Conservation (phyloP, 495 filamentous ascomycete species). For the Thozetella sp. region DNA sequence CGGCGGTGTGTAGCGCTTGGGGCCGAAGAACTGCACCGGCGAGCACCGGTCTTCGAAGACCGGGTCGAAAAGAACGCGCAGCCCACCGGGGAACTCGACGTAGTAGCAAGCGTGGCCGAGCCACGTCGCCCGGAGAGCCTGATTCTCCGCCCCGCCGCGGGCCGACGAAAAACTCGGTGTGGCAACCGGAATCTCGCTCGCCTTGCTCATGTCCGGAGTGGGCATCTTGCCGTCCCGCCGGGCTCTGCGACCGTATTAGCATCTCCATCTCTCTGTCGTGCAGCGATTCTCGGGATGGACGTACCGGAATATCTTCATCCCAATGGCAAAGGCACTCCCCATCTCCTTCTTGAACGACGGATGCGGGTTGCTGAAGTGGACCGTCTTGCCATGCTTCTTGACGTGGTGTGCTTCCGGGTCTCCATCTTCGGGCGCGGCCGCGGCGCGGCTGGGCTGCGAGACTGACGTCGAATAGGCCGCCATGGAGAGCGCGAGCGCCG, state of each 20-base stretch:
- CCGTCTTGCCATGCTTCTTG: conserved; percentile 28
- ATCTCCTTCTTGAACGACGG: conserved; percentile 21
- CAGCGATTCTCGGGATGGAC: neutral
- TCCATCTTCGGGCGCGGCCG: conserved; percentile 22
- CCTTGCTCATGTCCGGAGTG: conserved; percentile 63
- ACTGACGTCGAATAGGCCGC: conserved; percentile 12
- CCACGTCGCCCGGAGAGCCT: conserved; percentile 83
- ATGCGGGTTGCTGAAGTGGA: conserved; percentile 34
- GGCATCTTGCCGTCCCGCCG: conserved; percentile 62
- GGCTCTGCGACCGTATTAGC: conserved; percentile 42
- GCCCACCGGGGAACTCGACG: conserved; percentile 85
- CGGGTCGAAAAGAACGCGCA: conserved; percentile 93
- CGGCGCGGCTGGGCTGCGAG: conserved; percentile 18
- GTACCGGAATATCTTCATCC: conserved; percentile 13
- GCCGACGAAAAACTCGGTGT: conserved; percentile 70
- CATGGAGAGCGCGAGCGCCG: conserved; percentile 8
- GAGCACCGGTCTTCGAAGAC: conserved; percentile 90
- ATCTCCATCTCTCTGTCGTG: neutral
- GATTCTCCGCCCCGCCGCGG: conserved; percentile 47
- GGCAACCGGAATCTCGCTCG: conserved; percentile 56
- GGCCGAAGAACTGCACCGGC: conserved; percentile 71
- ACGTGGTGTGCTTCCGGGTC: conserved; percentile 29
- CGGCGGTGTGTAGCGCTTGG: conserved; percentile 78
- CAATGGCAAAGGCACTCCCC: neutral
- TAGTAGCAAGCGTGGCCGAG: conserved; percentile 95